Evolutionary conservation across 2,329 filamentous ascomycete genomes (phyloP), one percentile per base, ranked within the genome.

Genomic region (Knoxdaviesia proteae): DNA sequence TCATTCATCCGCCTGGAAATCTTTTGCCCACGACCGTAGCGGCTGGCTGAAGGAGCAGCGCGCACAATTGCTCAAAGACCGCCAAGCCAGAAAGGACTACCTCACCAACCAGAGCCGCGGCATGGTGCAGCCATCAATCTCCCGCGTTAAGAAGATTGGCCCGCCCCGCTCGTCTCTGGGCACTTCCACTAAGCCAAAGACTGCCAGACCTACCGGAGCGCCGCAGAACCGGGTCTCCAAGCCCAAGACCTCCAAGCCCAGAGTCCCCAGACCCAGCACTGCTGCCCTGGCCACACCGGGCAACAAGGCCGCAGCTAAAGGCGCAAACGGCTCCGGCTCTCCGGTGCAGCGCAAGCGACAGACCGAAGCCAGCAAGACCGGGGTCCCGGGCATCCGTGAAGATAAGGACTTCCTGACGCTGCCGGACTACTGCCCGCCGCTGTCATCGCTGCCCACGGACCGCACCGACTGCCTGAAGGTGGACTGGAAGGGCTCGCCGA

Each of bases 401-500:
- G 84, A 93, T 55, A 84, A 81, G 55, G 80, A 92, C 57, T 93
- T 83, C 58, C 64, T 69, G 39, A 64, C 74, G 4, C 65, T 92
- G 33, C 68, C 70, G 5, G 74, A 94, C 56, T 82, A 70, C 56
- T 84, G 76, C 42, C 84, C 84, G 38, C 75, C 80, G 0, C 54
- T 76, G 37, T 61, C 65, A 44, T 77, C 78, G 2, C 68, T 90
- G 4, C 74, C 77, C 6, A 32, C 32, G 1, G 62, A 63, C 49
- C 77, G 77, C 52, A 61, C 69, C 42, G 84, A 83, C 56, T 73
- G 69, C 37, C 68, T 90, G 50, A 88, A 87, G 64, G 77, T 83
- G 31, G 84, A 92, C 47, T 92, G 84, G 83, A 90, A 87, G 62
- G 83, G 82, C 6, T 73, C 76, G 47, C 71, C 78, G 36, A 73